Base-by-base conservation (phyloP, 306 rosid species). In the Vicia sativa region DNA sequence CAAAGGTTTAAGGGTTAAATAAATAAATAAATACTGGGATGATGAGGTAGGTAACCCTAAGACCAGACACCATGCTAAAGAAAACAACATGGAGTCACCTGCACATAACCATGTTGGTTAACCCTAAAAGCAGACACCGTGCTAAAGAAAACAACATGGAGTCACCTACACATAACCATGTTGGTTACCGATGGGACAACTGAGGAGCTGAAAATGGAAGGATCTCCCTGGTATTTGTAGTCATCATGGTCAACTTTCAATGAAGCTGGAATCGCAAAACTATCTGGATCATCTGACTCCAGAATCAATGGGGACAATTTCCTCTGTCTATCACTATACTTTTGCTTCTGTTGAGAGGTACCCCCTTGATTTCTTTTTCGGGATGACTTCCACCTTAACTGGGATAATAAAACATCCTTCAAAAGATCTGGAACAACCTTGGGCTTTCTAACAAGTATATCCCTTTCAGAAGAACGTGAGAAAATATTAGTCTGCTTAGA, bases 161-260 rank as follows among this genome's bases (percentile, higher is more conserved):
- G 11, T 77, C 85, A 90, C 76, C 89, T 90, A 67, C 95, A 92
- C 98, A 92, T 84, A 43, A 92, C 96, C 87, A 86, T 68, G 79
- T 79, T 92, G 16, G 91, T 78, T 70, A 87, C 70, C 29, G 86
- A 75, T 2, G 96, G 84, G 46, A 79, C 98, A 29, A 89, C 98
- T 1, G 95, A 81, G 41, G 96, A 77, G 62, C 67, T 70, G 72
- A 92, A 87, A 29, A 80, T 67, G 14, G 86, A 69, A 21, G 91
- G 87, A 79, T 87, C 98, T 13, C 90, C 87, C 0, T 44, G 45
- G 72, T 73, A 83, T 60, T 89, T 90, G 85, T 82, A 87, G 91
- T 90, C 91, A 9, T 89, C 96, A 45, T 80, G 84, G 64, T 92
- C 86, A 43, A 78, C 82, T 61, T 86, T 86, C 69, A 86, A 67